A percentile compares a stretch with the other conserved stretches of the same genome.
Evolutionary conservation across 2,329 filamentous ascomycete genomes (phyloP).

Genomic region (Ascochyta pisi): DNA sequence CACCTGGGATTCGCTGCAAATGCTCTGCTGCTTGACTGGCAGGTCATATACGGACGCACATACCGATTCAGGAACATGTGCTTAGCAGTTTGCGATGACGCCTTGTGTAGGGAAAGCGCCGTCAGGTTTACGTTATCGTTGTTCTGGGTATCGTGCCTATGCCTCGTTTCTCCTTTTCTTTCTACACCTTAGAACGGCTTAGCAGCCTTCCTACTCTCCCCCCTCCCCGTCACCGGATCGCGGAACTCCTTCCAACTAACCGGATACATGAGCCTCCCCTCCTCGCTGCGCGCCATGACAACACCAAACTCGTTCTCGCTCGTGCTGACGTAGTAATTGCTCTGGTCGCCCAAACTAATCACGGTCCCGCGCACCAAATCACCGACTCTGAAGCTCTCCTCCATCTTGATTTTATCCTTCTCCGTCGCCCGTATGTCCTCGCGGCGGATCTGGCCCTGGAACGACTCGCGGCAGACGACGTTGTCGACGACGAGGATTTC

Average conservation of each 20-base stretch:
- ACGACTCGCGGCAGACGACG: slow-evolving; percentile 76
- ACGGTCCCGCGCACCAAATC: slow-evolving; percentile 90
- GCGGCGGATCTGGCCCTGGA: slow-evolving; percentile 82
- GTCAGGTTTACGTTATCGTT: too few relatives aligned
- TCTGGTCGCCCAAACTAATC: slow-evolving; percentile 90
- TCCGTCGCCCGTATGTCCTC: slow-evolving; percentile 96
- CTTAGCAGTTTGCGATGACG: too few relatives aligned
- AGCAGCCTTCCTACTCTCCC: slow-evolving; percentile 88
- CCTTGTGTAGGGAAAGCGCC: too few relatives aligned
- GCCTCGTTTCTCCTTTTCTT: too few relatives aligned
- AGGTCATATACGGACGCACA: too few relatives aligned
- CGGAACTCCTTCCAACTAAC: slow-evolving; percentile 95
- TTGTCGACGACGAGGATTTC: slow-evolving; percentile 79
- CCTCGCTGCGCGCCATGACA: slow-evolving; percentile 88
- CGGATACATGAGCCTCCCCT: slow-evolving; percentile 88
- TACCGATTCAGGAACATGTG: too few relatives aligned
- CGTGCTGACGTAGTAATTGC: slow-evolving; percentile 94
- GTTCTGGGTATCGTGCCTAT: too few relatives aligned
- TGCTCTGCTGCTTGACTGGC: too few relatives aligned
- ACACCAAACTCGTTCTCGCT: slow-evolving; percentile 91
- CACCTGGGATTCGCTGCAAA: too few relatives aligned
- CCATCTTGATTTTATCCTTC: slow-evolving; percentile 91
- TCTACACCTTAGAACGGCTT: slow-evolving; percentile 69
- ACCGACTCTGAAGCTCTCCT: slow-evolving; percentile 89
- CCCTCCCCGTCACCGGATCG: slow-evolving; percentile 78